phyloP scores from a whole-genome alignment of 345 rosid genomes.

The Reutealis trisperma region DNA sequence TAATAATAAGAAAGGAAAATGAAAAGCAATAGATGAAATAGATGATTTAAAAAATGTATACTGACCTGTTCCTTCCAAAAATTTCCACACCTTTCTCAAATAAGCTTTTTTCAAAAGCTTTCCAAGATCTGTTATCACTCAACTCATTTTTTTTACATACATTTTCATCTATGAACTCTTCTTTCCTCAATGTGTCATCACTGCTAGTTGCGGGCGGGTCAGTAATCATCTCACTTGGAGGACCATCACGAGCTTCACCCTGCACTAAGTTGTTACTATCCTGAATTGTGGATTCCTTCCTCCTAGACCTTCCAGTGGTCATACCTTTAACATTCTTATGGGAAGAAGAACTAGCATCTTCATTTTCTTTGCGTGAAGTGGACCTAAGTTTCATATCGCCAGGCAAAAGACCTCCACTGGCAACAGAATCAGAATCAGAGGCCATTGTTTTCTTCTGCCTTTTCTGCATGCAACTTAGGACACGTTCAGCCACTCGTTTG shows the following conservation, averaged over 20 bases:
- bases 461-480: constrained; percentile 71
- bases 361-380: constrained; percentile 61
- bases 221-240: constrained; percentile 40
- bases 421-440: constrained; percentile 76
- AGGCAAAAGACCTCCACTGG: constrained; percentile 55
- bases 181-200: constrained; percentile 56
- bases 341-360: constrained; percentile 76
- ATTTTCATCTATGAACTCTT: constrained; percentile 69
- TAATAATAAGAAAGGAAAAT: constrained; percentile 5
- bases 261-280: constrained; percentile 39
- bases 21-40: constrained; percentile 5
- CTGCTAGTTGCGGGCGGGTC: constrained; percentile 48
- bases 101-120: constrained; percentile 81
- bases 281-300: constrained; percentile 46
- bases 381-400: constrained; percentile 54
- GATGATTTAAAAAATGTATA: neutral
- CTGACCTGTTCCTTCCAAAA: constrained; percentile 92
- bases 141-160: constrained; percentile 47
- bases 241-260: constrained; percentile 42
- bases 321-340: constrained; percentile 65
- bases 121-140: constrained; percentile 66
- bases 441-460: constrained; percentile 73
- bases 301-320: constrained; percentile 52
- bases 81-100: constrained; percentile 92
- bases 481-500: constrained; percentile 86